These are phyloP conservation scores for Colletotrichum caudatum DNA, from an alignment of 2,329 filamentous ascomycete species.

Conservation along the genomic window DNA sequence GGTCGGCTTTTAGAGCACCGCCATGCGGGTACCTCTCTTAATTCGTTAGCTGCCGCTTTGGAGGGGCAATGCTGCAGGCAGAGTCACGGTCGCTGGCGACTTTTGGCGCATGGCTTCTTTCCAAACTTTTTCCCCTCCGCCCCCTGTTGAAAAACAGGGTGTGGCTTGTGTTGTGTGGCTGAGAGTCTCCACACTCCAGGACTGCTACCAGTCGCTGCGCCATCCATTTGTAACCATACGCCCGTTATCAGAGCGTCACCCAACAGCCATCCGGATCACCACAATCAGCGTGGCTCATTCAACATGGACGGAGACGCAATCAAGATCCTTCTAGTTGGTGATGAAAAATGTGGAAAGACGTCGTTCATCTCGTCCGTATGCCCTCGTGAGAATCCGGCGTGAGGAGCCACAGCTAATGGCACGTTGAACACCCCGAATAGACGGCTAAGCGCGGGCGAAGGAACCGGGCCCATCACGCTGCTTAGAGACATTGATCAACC, in stretches of 20 bases:
- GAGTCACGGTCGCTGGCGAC: background rate
- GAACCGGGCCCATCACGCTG: slow-evolving; percentile 58
- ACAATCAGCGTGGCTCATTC: background rate
- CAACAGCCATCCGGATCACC: slow-evolving; percentile 2
- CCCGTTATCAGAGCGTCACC: slow-evolving; percentile 29
- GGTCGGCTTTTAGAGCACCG: slow-evolving; percentile 13
- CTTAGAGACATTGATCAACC: slow-evolving; percentile 71
- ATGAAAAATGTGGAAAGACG: slow-evolving; percentile 70
- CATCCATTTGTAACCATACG: slow-evolving; percentile 41
- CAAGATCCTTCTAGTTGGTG: slow-evolving; percentile 69
- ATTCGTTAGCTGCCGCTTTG: slow-evolving; percentile 20
- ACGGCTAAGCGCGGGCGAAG: slow-evolving; percentile 62
- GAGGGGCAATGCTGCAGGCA: slow-evolving; percentile 7
- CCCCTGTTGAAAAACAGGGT: background rate
- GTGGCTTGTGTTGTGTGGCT: slow-evolving; percentile 32
- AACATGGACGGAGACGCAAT: slow-evolving; percentile 63
- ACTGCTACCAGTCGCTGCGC: slow-evolving; percentile 27
- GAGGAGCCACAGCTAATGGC: slow-evolving; percentile 20
- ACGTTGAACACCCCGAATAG: slow-evolving; percentile 49
- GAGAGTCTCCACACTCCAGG: background rate
- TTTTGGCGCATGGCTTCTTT: slow-evolving; percentile 9
- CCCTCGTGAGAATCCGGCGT: slow-evolving; percentile 14
- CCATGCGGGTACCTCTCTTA: slow-evolving; percentile 32
- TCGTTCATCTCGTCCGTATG: slow-evolving; percentile 70
- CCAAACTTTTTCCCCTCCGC: background rate